These are phyloP conservation scores for Plasmodiophora brassicae DNA, from an alignment of 208 protist genomes.

Conservation along the genomic window DNA sequence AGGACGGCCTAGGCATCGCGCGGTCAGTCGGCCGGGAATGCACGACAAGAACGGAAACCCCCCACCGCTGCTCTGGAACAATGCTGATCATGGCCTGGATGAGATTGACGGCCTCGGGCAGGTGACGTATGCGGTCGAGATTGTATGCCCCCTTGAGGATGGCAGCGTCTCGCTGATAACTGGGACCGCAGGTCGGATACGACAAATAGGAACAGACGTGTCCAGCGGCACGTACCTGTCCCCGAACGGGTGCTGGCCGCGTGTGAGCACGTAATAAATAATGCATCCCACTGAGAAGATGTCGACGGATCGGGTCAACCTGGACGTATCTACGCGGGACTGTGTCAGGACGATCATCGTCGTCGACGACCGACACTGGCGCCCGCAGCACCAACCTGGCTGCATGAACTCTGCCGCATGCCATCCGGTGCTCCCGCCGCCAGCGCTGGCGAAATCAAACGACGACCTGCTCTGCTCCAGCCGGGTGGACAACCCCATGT, in stretches of 20 bases:
- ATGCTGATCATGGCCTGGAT: conserved; percentile 37
- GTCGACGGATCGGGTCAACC: conserved; percentile 46
- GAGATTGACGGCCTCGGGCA: conserved; percentile 43
- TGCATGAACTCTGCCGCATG: conserved; percentile 48
- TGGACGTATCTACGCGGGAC: conserved; percentile 33
- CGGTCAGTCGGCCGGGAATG: neutral
- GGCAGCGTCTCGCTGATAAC: conserved; percentile 12
- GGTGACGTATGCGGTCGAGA: conserved; percentile 8
- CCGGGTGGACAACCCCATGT: conserved; percentile 58
- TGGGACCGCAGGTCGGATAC: conserved; percentile 12
- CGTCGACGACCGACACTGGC: no score
- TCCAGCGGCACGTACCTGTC: neutral
- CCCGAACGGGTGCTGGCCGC: conserved; percentile 57
- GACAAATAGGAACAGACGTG: neutral
- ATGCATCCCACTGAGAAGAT: conserved; percentile 58
- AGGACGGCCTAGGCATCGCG: neutral
- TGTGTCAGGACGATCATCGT: neutral
- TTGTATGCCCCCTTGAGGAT: conserved; percentile 17
- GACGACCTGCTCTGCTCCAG: conserved; percentile 48
- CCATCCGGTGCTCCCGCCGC: conserved; percentile 52
- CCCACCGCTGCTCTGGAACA: neutral
- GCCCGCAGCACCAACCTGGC: no score
- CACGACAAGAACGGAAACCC: neutral
- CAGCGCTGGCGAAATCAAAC: conserved; percentile 41
- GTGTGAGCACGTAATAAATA: conserved; percentile 58